Percentiles rank a stretch among this genome's conserved stretches.
These are phyloP conservation scores for Nicotiana paniculata DNA, from an alignment of 257 asterid species.

Conservation along the genomic window DNA sequence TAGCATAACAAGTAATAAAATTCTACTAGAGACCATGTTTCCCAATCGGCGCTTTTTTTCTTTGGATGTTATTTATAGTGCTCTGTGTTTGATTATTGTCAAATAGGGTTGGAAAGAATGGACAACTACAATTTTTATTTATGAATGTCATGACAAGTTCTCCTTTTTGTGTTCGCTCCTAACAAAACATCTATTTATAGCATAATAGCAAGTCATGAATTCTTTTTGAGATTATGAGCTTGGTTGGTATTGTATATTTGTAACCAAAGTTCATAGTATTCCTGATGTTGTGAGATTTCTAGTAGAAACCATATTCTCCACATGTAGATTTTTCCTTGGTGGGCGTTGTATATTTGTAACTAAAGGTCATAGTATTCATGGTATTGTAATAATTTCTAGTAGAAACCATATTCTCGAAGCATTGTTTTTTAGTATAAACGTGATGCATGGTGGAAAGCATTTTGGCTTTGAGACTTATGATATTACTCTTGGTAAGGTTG, in stretches of 20 bases:
- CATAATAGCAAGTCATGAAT: neutral
- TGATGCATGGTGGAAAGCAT: neutral
- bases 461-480: neutral
- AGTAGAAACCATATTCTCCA: neutral
- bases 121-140: neutral
- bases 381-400: neutral
- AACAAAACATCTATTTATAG: neutral
- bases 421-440: neutral
- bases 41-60: too few relatives aligned
- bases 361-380: neutral
- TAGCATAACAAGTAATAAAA: neutral
- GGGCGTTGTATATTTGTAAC: neutral
- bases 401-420: neutral
- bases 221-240: neutral
- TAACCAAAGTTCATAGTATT: neutral
- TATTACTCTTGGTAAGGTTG: constrained; percentile 46
- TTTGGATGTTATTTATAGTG: neutral
- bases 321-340: neutral
- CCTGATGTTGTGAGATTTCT: neutral
- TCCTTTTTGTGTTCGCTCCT: neutral
- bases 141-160: neutral
- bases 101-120: neutral
- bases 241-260: neutral
- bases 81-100: neutral
- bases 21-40: neutral